A percentile compares a stretch with the other conserved stretches of the same genome.
phyloP scores from a whole-genome alignment of 768 basidiomycete species.

The Psilocybe subaeruginosa region DNA sequence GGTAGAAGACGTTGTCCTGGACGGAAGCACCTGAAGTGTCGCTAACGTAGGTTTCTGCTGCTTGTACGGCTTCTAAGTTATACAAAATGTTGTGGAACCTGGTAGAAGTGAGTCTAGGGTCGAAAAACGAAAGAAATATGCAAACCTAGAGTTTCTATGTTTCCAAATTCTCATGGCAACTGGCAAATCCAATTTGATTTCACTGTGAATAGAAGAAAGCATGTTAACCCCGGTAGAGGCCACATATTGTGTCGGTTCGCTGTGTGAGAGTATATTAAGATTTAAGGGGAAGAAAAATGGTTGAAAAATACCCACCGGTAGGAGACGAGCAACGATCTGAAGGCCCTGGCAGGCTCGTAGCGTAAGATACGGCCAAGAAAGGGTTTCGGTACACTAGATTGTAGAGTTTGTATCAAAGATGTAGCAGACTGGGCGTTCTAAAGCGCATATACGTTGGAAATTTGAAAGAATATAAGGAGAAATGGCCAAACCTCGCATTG shows the following conservation, averaged over 20 bases:
- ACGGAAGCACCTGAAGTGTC: conserved; percentile 16
- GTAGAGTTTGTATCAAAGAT: conserved; percentile 61
- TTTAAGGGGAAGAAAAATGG: not conserved
- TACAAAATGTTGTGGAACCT: conserved; percentile 52
- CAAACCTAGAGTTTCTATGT: conserved; percentile 53
- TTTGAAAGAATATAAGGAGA: not conserved
- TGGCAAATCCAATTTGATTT: conserved; percentile 52
- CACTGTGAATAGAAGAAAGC: conserved; percentile 25
- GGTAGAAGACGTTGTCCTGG: conserved; percentile 40
- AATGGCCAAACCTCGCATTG: conserved; percentile 70
- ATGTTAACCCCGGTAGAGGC: conserved; percentile 21
- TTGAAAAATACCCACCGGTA: conserved; percentile 44
- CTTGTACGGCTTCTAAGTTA: conserved; percentile 55
- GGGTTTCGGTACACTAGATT: conserved; percentile 54
- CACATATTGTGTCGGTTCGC: conserved; percentile 41
- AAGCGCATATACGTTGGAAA: conserved; percentile 19
- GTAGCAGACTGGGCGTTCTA: conserved; percentile 64
- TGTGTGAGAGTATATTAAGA: conserved; percentile 16
- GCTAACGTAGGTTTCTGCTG: conserved; percentile 34
- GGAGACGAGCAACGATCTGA: conserved; percentile 73
- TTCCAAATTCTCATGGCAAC: conserved; percentile 65
- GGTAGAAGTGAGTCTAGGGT: not conserved
- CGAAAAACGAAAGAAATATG: not conserved
- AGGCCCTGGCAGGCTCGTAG: conserved; percentile 78
- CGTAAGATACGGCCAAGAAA: conserved; percentile 77